phyloP scores from a whole-genome alignment of 148 eudicot genomes.

The Cornus kousa region DNA sequence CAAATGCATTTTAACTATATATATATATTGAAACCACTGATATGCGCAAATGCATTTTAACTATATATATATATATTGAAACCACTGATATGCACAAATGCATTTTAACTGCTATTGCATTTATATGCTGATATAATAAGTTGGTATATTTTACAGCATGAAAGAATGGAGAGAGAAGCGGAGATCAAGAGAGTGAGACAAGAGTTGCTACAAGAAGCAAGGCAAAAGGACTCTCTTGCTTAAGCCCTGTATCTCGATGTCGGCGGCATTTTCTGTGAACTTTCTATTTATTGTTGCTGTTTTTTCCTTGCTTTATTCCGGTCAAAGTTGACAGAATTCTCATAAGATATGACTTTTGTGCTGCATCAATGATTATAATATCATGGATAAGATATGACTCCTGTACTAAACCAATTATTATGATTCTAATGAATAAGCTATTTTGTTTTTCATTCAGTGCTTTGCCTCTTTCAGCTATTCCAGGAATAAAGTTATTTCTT shows the following conservation, averaged over 20 bases:
- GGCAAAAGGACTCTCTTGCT: constrained; percentile 48
- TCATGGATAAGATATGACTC: constrained; percentile 15
- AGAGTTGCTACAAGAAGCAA: constrained; percentile 47
- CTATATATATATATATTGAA: not conserved
- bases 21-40: not conserved
- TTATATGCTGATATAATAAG: not conserved
- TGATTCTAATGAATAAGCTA: constrained; percentile 4
- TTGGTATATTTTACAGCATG: constrained; percentile 42
- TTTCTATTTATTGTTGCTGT: constrained; percentile 15
- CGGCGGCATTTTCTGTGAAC: constrained; percentile 5
- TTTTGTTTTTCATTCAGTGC: not conserved
- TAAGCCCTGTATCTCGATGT: constrained; percentile 21
- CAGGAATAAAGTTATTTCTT: not conserved
- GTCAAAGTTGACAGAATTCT: constrained; percentile 16
- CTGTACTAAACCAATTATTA: constrained; percentile 14
- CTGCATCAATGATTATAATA: constrained; percentile 10
- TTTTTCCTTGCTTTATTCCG: constrained; percentile 19
- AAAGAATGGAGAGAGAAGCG: constrained; percentile 67
- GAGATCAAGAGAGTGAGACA: constrained; percentile 67
- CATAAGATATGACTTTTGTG: constrained; percentile 18
- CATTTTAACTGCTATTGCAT: not conserved
- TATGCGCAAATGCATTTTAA: not conserved
- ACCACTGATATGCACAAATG: not conserved
- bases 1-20: too few species aligned
- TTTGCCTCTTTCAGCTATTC: not conserved